A percentile compares a stretch with the other conserved stretches of the same genome.
phyloP scores from a whole-genome alignment of 2,329 filamentous ascomycete species.

The Aspergillus pseudonomiae region DNA sequence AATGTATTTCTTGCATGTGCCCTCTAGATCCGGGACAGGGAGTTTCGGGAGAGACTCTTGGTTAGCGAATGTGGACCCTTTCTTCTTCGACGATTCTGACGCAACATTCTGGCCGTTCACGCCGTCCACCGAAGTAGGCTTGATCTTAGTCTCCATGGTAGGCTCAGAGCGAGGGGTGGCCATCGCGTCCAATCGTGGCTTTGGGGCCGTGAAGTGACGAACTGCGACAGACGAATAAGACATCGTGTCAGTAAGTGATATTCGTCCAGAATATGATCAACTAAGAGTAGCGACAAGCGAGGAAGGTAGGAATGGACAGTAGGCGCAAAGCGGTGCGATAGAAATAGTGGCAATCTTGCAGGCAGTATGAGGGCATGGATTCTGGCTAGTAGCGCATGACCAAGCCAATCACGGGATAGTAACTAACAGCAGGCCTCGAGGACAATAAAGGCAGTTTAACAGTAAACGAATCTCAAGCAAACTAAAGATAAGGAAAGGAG shows the following conservation, averaged over 20 bases:
- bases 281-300: conserved; percentile 76
- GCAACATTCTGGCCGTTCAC: neutral
- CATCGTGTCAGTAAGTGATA: conserved; percentile 57
- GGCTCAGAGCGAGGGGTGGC: conserved; percentile 42
- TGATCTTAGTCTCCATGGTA: conserved; percentile 28
- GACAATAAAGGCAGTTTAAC: neutral
- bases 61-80: conserved; percentile 82
- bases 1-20: conserved; percentile 77
- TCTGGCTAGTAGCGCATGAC: conserved; percentile 46
- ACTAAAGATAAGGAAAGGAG: neutral
- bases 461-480: conserved; percentile 4
- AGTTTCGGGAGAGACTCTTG: conserved; percentile 90
- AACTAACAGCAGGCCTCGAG: conserved; percentile 11
- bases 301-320: conserved; percentile 76
- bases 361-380: conserved; percentile 75
- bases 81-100: conserved; percentile 52
- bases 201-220: conserved; percentile 71
- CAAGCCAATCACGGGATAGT: conserved; percentile 16
- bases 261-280: conserved; percentile 26
- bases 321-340: conserved; percentile 87
- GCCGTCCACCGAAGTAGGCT: conserved; percentile 20
- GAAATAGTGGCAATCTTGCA: conserved; percentile 91
- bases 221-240: conserved; percentile 65
- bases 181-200: conserved; percentile 72
- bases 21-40: conserved; percentile 85